A percentile compares a stretch with the other conserved stretches of the same genome.
These are phyloP conservation scores for Fusarium anguioides DNA, from an alignment of 2,329 filamentous ascomycete species.

Conservation along the genomic window DNA sequence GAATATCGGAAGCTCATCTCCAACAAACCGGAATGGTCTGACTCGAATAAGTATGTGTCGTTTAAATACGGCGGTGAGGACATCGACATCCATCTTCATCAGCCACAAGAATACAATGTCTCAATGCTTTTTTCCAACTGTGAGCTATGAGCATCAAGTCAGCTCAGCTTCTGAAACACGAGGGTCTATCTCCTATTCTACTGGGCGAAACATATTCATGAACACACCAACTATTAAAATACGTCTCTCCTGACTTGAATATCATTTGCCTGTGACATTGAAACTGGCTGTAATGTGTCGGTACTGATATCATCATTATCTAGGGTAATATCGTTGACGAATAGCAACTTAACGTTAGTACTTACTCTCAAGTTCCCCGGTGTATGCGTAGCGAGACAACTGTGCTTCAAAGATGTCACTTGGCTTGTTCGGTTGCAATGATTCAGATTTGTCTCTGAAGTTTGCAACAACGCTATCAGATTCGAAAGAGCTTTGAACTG, in stretches of 20 bases:
- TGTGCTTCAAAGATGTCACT: no score
- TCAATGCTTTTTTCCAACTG: not conserved
- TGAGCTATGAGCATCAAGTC: not conserved
- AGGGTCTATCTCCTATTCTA: not conserved
- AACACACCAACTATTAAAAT: not conserved
- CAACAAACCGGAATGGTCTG: not conserved
- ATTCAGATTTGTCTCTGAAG: no score
- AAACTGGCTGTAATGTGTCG: no score
- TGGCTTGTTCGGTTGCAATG: no score
- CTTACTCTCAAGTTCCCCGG: no score
- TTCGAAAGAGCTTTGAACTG: no score
- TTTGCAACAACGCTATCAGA: no score
- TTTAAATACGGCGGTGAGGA: not conserved
- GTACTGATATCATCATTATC: no score
- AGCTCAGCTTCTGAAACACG: not conserved
- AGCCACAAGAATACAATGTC: not conserved
- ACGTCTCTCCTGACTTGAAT: not conserved
- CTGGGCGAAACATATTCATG: not conserved
- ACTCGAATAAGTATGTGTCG: conserved; percentile 1
- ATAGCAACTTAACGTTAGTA: no score
- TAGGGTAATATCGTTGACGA: no score
- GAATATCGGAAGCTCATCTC: not conserved
- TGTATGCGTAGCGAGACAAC: no score
- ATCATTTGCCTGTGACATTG: no score
- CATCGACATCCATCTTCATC: not conserved